phyloP scores from a whole-genome alignment of 257 asterid genomes.

The Eustoma russellianum region DNA sequence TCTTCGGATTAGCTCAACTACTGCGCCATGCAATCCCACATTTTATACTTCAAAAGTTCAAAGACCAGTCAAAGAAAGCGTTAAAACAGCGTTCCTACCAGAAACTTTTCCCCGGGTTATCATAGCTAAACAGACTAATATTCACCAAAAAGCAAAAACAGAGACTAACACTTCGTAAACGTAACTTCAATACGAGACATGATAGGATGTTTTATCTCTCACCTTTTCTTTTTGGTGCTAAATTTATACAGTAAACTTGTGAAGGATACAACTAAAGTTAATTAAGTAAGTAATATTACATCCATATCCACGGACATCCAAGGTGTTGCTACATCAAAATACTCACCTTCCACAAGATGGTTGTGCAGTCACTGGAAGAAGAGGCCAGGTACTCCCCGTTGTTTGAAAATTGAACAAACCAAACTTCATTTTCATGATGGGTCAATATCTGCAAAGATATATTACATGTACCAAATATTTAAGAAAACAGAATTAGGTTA shows the following conservation, averaged over 20 bases:
- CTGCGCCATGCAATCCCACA: too few relatives aligned
- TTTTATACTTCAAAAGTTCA: too few relatives aligned
- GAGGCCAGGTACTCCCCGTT: slow-evolving; percentile 75
- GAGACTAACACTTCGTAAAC: too few relatives aligned
- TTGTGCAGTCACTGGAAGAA: slow-evolving; percentile 78
- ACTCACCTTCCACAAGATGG: slow-evolving; percentile 83
- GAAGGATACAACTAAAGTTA: not conserved
- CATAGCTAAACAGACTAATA: too few relatives aligned
- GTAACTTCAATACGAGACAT: too few relatives aligned
- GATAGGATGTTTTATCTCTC: too few relatives aligned
- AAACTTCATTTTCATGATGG: slow-evolving; percentile 70
- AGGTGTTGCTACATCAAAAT: too few relatives aligned
- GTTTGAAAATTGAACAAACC: slow-evolving; percentile 91
- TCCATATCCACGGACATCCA: slow-evolving; percentile 1
- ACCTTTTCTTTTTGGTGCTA: not conserved
- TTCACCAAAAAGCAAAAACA: too few relatives aligned
- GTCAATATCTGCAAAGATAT: slow-evolving; percentile 54
- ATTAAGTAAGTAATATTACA: not conserved
- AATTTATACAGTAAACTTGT: not conserved
- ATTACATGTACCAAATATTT: slow-evolving; percentile 9
- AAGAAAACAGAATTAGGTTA: slow-evolving; percentile 18
- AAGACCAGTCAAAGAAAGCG: too few relatives aligned
- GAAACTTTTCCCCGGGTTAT: too few relatives aligned
- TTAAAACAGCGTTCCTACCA: too few relatives aligned
- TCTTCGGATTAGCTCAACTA: too few relatives aligned